phyloP scores from a whole-genome alignment of 2,329 filamentous ascomycete species.

The Microdochium trichocladiopsis region DNA sequence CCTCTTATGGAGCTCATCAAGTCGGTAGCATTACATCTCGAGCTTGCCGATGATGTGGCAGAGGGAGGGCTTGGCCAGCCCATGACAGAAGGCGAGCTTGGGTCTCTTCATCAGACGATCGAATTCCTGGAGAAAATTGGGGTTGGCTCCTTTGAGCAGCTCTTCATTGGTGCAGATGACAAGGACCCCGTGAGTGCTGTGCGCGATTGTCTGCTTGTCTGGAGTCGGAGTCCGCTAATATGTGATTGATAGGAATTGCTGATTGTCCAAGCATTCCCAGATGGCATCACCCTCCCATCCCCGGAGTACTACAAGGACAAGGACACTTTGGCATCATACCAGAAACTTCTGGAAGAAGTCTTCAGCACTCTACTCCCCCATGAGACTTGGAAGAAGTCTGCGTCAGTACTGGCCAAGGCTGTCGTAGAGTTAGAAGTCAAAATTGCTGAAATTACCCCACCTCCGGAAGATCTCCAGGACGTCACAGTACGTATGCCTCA shows the following conservation, averaged over 20 bases:
- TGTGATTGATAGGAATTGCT: slow-evolving; percentile 13
- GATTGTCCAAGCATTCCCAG: slow-evolving; percentile 32
- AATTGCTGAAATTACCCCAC: slow-evolving; percentile 51
- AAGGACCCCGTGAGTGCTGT: slow-evolving; percentile 26
- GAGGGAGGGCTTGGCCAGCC: slow-evolving; percentile 4
- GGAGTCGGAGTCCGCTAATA: slow-evolving; percentile 3
- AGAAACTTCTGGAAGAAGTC: slow-evolving; percentile 31
- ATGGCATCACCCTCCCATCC: slow-evolving; percentile 50
- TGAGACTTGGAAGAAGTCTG: slow-evolving; percentile 10
- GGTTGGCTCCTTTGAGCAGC: slow-evolving; percentile 27
- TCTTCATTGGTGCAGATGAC: slow-evolving; percentile 33
- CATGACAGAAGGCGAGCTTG: not conserved
- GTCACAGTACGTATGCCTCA: slow-evolving; percentile 36
- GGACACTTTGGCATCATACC: slow-evolving; percentile 44
- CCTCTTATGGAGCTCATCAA: slow-evolving; percentile 52
- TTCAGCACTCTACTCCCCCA: slow-evolving; percentile 21
- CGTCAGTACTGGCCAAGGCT: slow-evolving; percentile 24
- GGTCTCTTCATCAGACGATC: slow-evolving; percentile 33
- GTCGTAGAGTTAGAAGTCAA: slow-evolving; percentile 54
- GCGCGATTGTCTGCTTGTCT: not conserved
- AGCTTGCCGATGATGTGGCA: slow-evolving; percentile 17
- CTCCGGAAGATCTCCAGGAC: slow-evolving; percentile 50
- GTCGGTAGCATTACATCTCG: slow-evolving; percentile 26
- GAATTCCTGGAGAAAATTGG: slow-evolving; percentile 37
- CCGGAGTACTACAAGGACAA: slow-evolving; percentile 54